Conservation (phyloP, 2,329 filamentous ascomycete genomes). For the Aspergillus thermomutatus region DNA sequence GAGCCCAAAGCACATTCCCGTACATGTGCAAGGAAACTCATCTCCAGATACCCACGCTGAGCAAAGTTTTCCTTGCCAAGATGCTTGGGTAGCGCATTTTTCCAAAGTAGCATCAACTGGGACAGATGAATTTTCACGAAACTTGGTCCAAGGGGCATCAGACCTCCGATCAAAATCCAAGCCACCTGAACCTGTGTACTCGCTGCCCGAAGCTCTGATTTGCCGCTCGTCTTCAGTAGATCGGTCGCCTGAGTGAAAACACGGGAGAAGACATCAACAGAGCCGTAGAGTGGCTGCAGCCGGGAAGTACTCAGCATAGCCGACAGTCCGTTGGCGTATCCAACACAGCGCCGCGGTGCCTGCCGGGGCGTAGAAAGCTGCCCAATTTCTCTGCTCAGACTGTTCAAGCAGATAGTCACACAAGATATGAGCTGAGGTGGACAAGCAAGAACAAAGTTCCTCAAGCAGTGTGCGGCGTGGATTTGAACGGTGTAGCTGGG, state of each 20-base stretch:
- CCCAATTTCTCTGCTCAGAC: constrained; percentile 78
- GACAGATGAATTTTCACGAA: constrained; percentile 98
- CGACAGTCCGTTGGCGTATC: constrained; percentile 87
- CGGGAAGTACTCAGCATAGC: constrained; percentile 88
- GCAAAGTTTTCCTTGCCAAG: constrained; percentile 88
- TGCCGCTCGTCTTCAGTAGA: constrained; percentile 85
- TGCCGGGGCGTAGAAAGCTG: constrained; percentile 72
- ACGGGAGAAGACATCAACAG: constrained; percentile 89
- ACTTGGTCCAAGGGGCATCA: constrained; percentile 95
- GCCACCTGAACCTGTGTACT: constrained; percentile 96
- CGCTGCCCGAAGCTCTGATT: constrained; percentile 84
- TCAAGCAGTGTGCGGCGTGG: constrained; percentile 79
- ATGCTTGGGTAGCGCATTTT: constrained; percentile 92
- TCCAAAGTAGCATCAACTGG: constrained; percentile 90
- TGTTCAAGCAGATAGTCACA: constrained; percentile 95
- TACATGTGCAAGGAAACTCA: constrained; percentile 90
- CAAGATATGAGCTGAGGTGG: constrained; percentile 88
- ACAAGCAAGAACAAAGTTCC: constrained; percentile 82
- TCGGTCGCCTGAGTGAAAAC: constrained; percentile 89
- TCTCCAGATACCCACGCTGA: constrained; percentile 78
- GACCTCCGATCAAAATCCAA: constrained; percentile 92
- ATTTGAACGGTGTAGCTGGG: constrained; percentile 96
- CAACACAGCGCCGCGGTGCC: constrained; percentile 78
- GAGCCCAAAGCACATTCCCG: constrained; percentile 90
- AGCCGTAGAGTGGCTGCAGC: constrained; percentile 84